Evolutionary conservation across 805 yeast species (phyloP), one percentile per base, ranked within the genome.

Genomic region (Ogataea angusta): DNA sequence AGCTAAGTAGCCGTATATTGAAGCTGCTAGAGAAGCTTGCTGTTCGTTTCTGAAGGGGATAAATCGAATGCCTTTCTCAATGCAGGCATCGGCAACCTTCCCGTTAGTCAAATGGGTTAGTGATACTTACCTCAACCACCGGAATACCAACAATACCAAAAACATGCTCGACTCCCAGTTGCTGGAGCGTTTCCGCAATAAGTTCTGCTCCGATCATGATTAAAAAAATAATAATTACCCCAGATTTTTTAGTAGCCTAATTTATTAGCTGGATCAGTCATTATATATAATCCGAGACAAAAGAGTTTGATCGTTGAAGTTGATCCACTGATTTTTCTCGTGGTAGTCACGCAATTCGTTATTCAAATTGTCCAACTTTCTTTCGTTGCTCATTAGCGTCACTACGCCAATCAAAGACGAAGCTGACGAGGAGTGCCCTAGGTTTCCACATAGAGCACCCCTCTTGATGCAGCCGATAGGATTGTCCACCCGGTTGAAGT

Each of bases 91-190:
- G 13, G 87, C 88, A 14, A 78, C 57, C 59, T 55, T 18, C 13
- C 9, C 8, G 30, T 38, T 31, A 33, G 42, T 21, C 17, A 14
- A 13, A 17, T 25, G 30, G 16, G 22, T 16, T n/a, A 13, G 12
- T 13, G 14, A 10, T 27, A 52, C 61, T 45, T 43, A 67, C 74
- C 42, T 82, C 86, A 10, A 82, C 84, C 8, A 82, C 78, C 1
- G 90, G 90, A 33, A 82, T 82, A 0, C 89, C 90, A 4, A 83
- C 89, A 18, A 82, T 69, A 3, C 89, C 90, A 59, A 82, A 82
- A 2, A 81, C 74, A 10, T 69, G 70, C 21, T 68, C 64, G 15
- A 82, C 76, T 1, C 80, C 83, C 12, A 80, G 66, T 6, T 57
- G 52, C 32, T 65, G 60, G 7, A 82, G 62, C 1, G 74, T 43